Base-by-base conservation (phyloP, 495 filamentous ascomycete species). In the Talaromyces adpressus region DNA sequence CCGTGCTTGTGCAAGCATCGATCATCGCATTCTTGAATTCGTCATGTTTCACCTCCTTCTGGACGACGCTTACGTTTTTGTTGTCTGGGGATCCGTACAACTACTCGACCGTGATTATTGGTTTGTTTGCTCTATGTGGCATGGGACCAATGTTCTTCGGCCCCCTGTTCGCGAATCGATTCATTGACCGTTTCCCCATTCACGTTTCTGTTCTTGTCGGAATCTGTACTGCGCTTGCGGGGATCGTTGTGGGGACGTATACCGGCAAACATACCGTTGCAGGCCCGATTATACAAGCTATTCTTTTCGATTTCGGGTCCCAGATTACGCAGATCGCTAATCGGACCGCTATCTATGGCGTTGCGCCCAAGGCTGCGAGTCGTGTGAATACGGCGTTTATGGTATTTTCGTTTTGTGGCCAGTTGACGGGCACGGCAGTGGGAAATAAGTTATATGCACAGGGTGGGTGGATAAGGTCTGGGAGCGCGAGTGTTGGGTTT, bases 31-130 rank as follows among this genome's bases (percentile, higher is more conserved):
- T 87, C 65, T 81, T 83, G 63, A 77, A 76, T 12, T 79, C 78
- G 4, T 73, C 78, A 0, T 84, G 81, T 1, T 90, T 90, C 70
- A 90, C 86, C n/a, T 75, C 69, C 32, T 89, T 87, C 77, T 95
- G 91, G 91, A 94, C 91, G 2, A 93, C 91, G 0, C 75, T 93
- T 18, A 91, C 89, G 0, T 95, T 95, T 72, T 81, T 93, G 22
- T 81, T 94, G 6, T 82, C 88, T 1, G 82, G 79, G 0, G 72
- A 78, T 18, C 89, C 91, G 0, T 96, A 92, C 72, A 68, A 80
- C 53, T 94, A 89, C 69, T 73, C 78, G 12, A 83, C 87, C 1
- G 65, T 90, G 2, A 78, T 77, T 1, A 91, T 94, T 49, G 91
- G 91, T 1, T 77, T 94, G 49, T 94, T 94, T 69, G 87, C 89